Base-by-base conservation (phyloP, 805 yeast species). In the Zygotorulaspora chibaensis region DNA sequence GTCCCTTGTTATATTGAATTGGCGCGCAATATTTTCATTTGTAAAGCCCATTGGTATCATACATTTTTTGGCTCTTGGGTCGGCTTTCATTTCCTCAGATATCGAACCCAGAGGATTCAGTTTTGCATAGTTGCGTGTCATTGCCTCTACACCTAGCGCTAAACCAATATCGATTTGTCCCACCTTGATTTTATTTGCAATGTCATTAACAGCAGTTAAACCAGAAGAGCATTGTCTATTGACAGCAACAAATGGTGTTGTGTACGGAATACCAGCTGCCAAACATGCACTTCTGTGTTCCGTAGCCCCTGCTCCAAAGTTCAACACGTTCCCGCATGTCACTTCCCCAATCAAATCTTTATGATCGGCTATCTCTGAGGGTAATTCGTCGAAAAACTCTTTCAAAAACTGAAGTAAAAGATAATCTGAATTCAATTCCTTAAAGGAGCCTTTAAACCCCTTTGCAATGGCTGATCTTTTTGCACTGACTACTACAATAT, bases 141-240 rank as follows among this genome's bases (percentile, higher is more conserved):
- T 91, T 56, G 95, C 83, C 71, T 90, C 98, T 40, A 83, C 96
- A 61, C 98, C 98, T 38, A 83, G 83, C 17, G 93, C 98, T 44
- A 91, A 72, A 46, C 98, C 98, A 58, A 91, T 76, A 54, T 81
- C 87, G 58, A 91, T 89, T 74, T 90, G 96, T 35, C 97, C 97
- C 48, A 79, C 70, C 57, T 74, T 73, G 62, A 91, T 90, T 71
- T 87, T 87, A 71, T 84, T 87, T 55, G 96, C 96, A 57, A 91
- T 79, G 63, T 87, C 93, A 60, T 86, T 83, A 30, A 90, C 80
- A 11, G 96, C 95, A 77, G 89, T 86, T 59, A 91, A 74, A 23
- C 97, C 97, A 2, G 96, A 86, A 7, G 96, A 87, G 68, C 98
- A 91, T 67, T 90, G 97, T 69, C 98, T 81, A 74, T 91, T 91